Evolutionary conservation across 2,329 filamentous ascomycete genomes (phyloP).

Genomic region (Pseudogymnoascus sp.): DNA sequence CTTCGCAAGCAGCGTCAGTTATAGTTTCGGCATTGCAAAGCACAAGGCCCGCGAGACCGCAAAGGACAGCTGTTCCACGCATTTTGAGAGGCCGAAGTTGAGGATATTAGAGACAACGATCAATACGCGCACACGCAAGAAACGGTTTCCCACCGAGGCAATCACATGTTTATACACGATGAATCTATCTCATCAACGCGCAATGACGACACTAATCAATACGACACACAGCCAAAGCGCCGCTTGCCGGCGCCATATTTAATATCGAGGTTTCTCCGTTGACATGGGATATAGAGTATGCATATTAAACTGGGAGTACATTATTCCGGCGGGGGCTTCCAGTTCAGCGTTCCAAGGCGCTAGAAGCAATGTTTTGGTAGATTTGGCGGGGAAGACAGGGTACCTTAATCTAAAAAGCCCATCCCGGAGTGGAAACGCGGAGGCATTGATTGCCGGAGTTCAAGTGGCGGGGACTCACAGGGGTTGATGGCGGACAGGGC

Average conservation of each 20-base stretch:
- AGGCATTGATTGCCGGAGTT: neutral
- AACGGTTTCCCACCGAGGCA: neutral
- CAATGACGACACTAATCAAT: neutral
- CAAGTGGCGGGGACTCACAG: neutral
- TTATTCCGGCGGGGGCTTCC: slow-evolving; percentile 4
- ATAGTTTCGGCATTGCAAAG: slow-evolving; percentile 2
- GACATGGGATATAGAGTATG: neutral
- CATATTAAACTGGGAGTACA: neutral
- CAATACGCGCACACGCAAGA: neutral
- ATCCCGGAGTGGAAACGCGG: neutral
- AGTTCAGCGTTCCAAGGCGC: neutral
- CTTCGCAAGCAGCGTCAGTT: slow-evolving; percentile 14
- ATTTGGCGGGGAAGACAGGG: slow-evolving; percentile 1
- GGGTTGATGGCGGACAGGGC: slow-evolving; percentile 2
- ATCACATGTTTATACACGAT: neutral
- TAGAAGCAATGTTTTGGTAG: neutral
- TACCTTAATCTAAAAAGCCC: neutral
- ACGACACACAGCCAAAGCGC: neutral
- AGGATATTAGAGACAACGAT: neutral
- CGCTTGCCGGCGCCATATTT: neutral
- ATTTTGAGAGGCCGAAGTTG: neutral
- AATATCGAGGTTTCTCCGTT: neutral
- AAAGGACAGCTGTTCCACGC: neutral
- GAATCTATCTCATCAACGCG: neutral
- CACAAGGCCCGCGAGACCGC: neutral